These are phyloP conservation scores for Globisporangium barbulae DNA, from an alignment of 352 stramenopile genomes.

Conservation along the genomic window DNA sequence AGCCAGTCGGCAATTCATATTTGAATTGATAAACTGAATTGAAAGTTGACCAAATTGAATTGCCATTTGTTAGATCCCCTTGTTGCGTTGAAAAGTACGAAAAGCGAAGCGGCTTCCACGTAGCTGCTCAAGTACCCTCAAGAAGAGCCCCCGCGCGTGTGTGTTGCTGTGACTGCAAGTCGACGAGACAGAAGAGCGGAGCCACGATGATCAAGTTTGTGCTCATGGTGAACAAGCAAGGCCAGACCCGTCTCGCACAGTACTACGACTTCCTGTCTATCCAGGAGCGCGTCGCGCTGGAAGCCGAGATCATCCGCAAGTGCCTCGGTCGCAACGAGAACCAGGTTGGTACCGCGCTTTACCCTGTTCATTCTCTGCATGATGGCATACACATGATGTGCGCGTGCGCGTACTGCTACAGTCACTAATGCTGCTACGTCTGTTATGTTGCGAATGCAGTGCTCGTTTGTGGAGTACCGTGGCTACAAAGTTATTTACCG, in stretches of 20 bases:
- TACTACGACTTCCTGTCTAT: slow-evolving; percentile 99
- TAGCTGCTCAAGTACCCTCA: neutral
- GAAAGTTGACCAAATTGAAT: neutral
- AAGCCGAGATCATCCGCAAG: slow-evolving; percentile 99
- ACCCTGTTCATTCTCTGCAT: neutral
- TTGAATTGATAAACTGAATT: neutral
- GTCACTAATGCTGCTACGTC: neutral
- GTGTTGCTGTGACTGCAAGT: neutral
- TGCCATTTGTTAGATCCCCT: neutral
- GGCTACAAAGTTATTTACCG: slow-evolving; percentile 99
- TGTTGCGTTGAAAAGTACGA: neutral
- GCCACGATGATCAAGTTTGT: slow-evolving; percentile 93
- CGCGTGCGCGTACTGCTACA: neutral
- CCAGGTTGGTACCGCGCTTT: slow-evolving; percentile 40
- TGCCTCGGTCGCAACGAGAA: slow-evolving; percentile 98
- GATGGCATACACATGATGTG: neutral
- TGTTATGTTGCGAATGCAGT: slow-evolving; percentile 63
- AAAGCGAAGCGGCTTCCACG: slow-evolving; percentile 3
- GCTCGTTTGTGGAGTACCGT: slow-evolving; percentile 99
- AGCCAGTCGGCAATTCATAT: neutral
- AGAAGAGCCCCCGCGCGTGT: neutral
- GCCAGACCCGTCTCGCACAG: slow-evolving; percentile 98
- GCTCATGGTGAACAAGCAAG: slow-evolving; percentile 99
- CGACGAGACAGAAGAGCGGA: slow-evolving; percentile 1
- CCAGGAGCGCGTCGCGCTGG: slow-evolving; percentile 96